A percentile compares a stretch with the other conserved stretches of the same genome.
Evolutionary conservation across 768 basidiomycete genomes (phyloP).

Genomic region (Lyophyllum decastes): DNA sequence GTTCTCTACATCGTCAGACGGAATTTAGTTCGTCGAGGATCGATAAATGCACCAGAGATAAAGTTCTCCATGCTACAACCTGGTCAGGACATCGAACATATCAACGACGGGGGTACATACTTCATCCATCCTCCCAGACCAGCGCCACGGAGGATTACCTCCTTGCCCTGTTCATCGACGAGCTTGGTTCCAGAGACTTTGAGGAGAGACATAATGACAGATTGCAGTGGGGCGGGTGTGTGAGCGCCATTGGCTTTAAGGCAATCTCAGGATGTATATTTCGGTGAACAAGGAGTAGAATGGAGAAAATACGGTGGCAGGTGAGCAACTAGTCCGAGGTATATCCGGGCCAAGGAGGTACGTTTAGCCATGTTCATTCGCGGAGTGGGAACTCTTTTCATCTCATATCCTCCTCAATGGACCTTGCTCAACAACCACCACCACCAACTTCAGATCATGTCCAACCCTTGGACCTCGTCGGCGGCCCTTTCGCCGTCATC

Average conservation of each 20-base stretch:
- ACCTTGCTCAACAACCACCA: slow-evolving; percentile 3
- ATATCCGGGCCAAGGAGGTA: slow-evolving; percentile 16
- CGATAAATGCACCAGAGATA: slow-evolving; percentile 49
- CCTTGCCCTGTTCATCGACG: slow-evolving; percentile 55
- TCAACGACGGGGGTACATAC: slow-evolving; percentile 42
- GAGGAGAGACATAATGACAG: slow-evolving; percentile 50
- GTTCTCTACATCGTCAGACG: neutral
- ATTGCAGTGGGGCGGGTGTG: neutral
- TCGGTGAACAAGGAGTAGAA: slow-evolving; percentile 3
- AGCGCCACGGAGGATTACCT: slow-evolving; percentile 68
- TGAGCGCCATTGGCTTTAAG: slow-evolving; percentile 10
- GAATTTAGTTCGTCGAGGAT: neutral
- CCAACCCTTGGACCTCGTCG: slow-evolving; percentile 46
- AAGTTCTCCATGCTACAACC: slow-evolving; percentile 71
- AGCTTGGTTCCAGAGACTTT: slow-evolving; percentile 61
- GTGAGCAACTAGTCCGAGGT: slow-evolving; percentile 18
- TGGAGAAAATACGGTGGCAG: slow-evolving; percentile 3
- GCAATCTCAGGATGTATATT: slow-evolving; percentile 6
- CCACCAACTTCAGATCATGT: neutral
- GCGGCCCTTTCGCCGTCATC: slow-evolving; percentile 64
- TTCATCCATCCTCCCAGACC: slow-evolving; percentile 89
- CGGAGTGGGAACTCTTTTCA: slow-evolving; percentile 7
- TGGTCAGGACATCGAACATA: slow-evolving; percentile 5
- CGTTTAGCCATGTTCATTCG: slow-evolving; percentile 1
- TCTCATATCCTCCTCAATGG: neutral